Conservation (phyloP, 305 asterid genomes). For the Ruellia speciosa region DNA sequence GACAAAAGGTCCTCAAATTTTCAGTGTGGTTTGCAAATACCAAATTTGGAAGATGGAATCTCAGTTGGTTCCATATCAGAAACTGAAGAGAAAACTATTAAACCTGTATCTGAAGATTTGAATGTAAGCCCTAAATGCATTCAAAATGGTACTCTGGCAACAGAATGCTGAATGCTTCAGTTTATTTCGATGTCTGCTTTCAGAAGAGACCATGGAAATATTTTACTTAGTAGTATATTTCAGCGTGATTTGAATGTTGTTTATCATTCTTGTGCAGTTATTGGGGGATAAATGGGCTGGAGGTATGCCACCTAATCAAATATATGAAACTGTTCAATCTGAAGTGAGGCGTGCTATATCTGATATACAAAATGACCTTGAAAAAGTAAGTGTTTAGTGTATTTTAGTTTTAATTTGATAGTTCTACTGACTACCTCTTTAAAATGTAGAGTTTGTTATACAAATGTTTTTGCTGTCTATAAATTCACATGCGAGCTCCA, state of each 20-base stretch:
- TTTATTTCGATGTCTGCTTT: background rate
- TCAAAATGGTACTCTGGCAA: conserved; percentile 1
- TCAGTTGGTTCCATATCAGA: conserved; percentile 62
- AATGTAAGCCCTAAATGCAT: conserved; percentile 32
- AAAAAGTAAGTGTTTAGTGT: conserved; percentile 22
- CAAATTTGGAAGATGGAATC: conserved; percentile 57
- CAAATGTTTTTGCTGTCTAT: background rate
- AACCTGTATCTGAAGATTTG: conserved; percentile 45
- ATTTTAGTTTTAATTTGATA: background rate
- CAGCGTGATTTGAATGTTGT: background rate
- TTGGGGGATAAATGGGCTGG: conserved; percentile 24
- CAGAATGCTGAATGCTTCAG: conserved; percentile 1
- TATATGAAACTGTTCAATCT: conserved; percentile 35
- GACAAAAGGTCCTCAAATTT: conserved; percentile 18
- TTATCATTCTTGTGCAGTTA: conserved; percentile 21
- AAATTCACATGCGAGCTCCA: background rate
- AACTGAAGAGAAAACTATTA: conserved; percentile 66
- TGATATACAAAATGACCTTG: conserved; percentile 36
- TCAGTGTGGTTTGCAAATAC: conserved; percentile 53
- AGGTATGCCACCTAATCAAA: conserved; percentile 28
- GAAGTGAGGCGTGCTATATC: conserved; percentile 41
- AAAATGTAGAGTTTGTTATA: background rate
- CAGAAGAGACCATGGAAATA: too few relatives aligned
- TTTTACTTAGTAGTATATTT: too few relatives aligned
- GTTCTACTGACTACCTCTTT: background rate